Evolutionary conservation across 2,329 filamentous ascomycete genomes (phyloP), one percentile per base, ranked within the genome.

Genomic region (Trichoderma brevicompactum): DNA sequence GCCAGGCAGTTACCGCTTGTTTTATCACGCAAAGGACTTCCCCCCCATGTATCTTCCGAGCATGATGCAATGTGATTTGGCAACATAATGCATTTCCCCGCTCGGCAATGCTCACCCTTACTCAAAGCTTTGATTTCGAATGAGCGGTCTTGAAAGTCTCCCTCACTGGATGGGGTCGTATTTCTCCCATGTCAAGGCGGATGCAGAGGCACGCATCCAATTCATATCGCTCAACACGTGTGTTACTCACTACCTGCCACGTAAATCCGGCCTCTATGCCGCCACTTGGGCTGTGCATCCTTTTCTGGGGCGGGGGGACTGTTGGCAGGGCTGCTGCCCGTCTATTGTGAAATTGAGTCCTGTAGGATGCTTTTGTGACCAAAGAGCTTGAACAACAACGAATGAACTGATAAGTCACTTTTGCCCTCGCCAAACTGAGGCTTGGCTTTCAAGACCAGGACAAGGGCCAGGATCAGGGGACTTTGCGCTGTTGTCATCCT

Each of bases 1-100:
- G 49, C 28, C 28, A 44, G n/a, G 7, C 46, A 43, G 48, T 36
- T 53, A 44, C 49, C 48, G 60, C 60, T 53, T 46, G n/a, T 60
- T 62, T 43, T 44, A 41, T 34, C 28, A 53, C 44, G 15, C 48
- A 62, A 44, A 52, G 19, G 10, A n/a, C 28, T 54, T 54, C 32
- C 7, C 32, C 49, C 41, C 49, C 19, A 23, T 46, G 32, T 46
- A 40, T 54, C 38, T 46, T 54, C 32, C 32, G 28, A 46, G 15
- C 36, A 38, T 9, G 32, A n/a, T 38, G n/a, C 6, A 28, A 17
- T 54, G 10, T 46, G 36, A 54, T 8, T 54, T 63, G 60, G 49
- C 41, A 54, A 63, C 8, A 8, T 13, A 23, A 5, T 17, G 17
- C 32, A 38, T 34, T 63, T 54, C 49, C 60, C 60, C 60, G 60